Percentiles rank a stretch among this genome's conserved stretches.
Evolutionary conservation across 176 grass and related monocot species (phyloP).

Genomic region (Eremochloa ophiuroides): DNA sequence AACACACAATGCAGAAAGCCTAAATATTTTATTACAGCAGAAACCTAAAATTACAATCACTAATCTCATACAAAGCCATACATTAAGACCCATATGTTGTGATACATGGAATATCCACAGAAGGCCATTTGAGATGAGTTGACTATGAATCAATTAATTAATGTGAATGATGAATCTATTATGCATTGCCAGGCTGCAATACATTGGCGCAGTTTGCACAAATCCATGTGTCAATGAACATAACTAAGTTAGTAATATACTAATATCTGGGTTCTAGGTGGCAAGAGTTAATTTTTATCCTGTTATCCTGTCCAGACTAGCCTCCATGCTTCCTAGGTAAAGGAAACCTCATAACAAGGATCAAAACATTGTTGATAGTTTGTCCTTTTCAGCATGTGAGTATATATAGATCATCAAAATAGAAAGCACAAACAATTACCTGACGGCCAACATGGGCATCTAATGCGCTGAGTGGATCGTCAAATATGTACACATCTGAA

Average conservation of each 20-base stretch:
- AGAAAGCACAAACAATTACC: constrained; percentile 38
- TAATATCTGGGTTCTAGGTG: background rate
- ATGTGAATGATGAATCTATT: background rate
- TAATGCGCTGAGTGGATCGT: constrained; percentile 96
- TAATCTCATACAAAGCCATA: background rate
- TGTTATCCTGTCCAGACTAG: background rate
- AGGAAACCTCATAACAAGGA: constrained; percentile 5
- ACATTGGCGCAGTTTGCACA: background rate
- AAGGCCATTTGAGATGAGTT: background rate
- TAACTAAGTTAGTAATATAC: background rate
- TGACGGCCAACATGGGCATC: constrained; percentile 99
- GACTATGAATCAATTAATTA: background rate
- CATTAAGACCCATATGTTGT: background rate
- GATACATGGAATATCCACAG: background rate
- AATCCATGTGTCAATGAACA: background rate
- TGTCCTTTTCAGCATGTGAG: background rate
- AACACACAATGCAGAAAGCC: background rate
- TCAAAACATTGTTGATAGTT: background rate
- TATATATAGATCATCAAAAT: constrained; percentile 11
- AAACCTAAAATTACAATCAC: background rate
- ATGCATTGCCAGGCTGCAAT: background rate
- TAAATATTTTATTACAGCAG: background rate
- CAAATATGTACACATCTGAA: constrained; percentile 98
- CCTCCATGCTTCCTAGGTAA: background rate
- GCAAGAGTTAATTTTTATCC: background rate